phyloP scores from a whole-genome alignment of 306 rosid species.

The Glycine soja region DNA sequence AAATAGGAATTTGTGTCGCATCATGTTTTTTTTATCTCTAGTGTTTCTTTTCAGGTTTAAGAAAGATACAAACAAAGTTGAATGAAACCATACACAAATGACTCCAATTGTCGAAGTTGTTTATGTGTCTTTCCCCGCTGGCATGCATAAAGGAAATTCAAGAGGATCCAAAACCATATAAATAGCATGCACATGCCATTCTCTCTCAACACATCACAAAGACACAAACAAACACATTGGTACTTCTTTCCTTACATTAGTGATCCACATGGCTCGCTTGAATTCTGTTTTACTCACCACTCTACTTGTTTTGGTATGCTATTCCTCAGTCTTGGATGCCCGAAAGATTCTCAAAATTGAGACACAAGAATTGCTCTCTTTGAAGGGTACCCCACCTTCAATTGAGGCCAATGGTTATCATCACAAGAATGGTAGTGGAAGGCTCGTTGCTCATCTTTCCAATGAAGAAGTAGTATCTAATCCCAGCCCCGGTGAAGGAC shows the following conservation, averaged over 20 bases:
- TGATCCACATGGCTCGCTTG: constrained; percentile 47
- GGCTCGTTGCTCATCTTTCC: background rate
- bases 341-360: constrained; percentile 46
- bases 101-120: background rate
- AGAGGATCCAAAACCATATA: constrained; percentile 40
- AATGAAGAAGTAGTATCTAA: background rate
- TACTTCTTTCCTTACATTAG: background rate
- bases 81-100: background rate
- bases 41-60: background rate
- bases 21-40: background rate
- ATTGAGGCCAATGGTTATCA: background rate
- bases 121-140: background rate
- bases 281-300: constrained; percentile 39
- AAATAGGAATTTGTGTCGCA: background rate
- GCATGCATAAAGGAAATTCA: background rate
- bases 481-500: constrained; percentile 51
- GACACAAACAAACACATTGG: constrained; percentile 23
- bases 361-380: constrained; percentile 9
- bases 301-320: constrained; percentile 27
- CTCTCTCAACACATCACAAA: constrained; percentile 30
- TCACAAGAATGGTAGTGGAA: background rate
- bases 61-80: background rate
- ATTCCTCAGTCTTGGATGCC: constrained; percentile 42
- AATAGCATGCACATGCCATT: constrained; percentile 36
- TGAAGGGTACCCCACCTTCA: constrained; percentile 36